Conservation (phyloP, 257 asterid species). For the Mentha longifolia region DNA sequence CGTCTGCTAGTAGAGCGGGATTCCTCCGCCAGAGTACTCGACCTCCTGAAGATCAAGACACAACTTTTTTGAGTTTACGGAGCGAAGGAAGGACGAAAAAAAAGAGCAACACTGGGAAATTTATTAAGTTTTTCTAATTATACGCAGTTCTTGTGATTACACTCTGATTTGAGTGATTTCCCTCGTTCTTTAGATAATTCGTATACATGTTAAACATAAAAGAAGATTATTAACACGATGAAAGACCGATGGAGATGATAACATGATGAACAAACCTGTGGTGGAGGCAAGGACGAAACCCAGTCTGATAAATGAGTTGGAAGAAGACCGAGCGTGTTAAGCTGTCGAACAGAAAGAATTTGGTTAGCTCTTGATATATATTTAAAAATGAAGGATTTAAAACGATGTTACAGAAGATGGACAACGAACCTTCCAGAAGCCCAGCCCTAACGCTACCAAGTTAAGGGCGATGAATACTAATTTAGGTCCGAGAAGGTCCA, state of each 20-base stretch:
- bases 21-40: slow-evolving; percentile 95
- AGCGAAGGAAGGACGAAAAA: neutral
- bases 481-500: slow-evolving; percentile 81
- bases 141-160: neutral
- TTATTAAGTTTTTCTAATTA: neutral
- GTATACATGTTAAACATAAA: neutral
- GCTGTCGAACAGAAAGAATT: slow-evolving; percentile 53
- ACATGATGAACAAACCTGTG: slow-evolving; percentile 64
- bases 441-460: slow-evolving; percentile 86
- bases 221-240: neutral
- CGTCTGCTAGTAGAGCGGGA: slow-evolving; percentile 50
- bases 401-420: neutral
- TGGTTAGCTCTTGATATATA: slow-evolving; percentile 22
- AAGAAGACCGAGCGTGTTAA: slow-evolving; percentile 92
- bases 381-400: neutral
- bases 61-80: neutral
- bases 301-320: slow-evolving; percentile 97
- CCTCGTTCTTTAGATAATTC: neutral
- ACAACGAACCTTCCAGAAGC: slow-evolving; percentile 87
- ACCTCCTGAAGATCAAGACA: slow-evolving; percentile 62
- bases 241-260: neutral
- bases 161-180: neutral
- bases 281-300: slow-evolving; percentile 98
- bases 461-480: slow-evolving; percentile 79
- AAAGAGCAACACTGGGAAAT: neutral